Conservation (phyloP, 345 rosid species). For the Lenwebbia sp. region DNA sequence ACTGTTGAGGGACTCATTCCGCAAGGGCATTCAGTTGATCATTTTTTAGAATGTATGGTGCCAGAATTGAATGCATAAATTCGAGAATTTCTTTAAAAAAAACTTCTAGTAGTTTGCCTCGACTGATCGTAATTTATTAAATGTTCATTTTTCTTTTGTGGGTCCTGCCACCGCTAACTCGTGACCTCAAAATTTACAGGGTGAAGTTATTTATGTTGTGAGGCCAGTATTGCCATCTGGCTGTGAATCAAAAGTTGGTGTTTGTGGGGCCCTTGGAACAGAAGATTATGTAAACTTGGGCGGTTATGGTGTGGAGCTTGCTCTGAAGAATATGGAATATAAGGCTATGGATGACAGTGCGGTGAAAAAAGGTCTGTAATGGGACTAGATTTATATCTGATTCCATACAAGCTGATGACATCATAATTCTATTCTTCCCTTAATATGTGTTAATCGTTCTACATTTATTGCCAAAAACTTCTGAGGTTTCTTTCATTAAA, state of each 20-base stretch:
- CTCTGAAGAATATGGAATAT: conserved; percentile 97
- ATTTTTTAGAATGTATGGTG: not conserved
- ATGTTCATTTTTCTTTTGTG: not conserved
- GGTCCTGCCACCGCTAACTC: conserved; percentile 2
- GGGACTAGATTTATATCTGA: not conserved
- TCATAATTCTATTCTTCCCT: not conserved
- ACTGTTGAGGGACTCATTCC: not conserved
- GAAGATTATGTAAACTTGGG: conserved; percentile 72
- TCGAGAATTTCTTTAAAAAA: not conserved
- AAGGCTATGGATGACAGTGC: conserved; percentile 97
- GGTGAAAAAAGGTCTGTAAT: conserved; percentile 65
- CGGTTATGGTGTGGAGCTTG: conserved; percentile 99
- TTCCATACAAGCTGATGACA: not conserved
- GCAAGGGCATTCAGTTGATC: not conserved
- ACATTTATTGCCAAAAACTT: not conserved
- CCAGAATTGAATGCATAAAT: not conserved
- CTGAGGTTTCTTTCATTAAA: not conserved
- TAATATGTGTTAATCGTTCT: not conserved
- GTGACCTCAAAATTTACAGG: conserved; percentile 34
- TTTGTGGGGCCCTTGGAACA: conserved; percentile 83
- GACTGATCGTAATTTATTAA: not conserved
- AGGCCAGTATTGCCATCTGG: conserved; percentile 89
- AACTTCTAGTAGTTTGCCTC: not conserved
- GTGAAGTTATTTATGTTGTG: conserved; percentile 73
- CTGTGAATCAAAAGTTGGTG: conserved; percentile 61